Conservation (phyloP, 768 basidiomycete species). For the Lactifluus hygrophoroides region DNA sequence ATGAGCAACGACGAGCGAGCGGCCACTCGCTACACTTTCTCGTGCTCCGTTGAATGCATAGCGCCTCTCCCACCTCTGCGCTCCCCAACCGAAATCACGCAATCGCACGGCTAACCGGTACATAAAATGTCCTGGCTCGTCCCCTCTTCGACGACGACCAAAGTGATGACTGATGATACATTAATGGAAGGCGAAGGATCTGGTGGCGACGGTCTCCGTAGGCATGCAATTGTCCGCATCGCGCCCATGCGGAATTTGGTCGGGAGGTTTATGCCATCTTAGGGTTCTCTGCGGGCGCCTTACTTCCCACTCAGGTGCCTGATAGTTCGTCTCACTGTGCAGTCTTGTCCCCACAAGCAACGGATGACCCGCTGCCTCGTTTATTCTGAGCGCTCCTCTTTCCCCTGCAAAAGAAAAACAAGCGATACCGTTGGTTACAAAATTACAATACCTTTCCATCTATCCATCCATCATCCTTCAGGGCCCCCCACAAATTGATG, state of each 20-base stretch:
- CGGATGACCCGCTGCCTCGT: neutral
- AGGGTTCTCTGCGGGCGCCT: neutral
- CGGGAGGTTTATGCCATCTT: slow-evolving; percentile 23
- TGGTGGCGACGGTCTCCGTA: slow-evolving; percentile 22
- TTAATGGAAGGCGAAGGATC: neutral
- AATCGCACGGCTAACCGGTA: slow-evolving; percentile 33
- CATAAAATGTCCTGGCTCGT: slow-evolving; percentile 84
- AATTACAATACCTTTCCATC: neutral
- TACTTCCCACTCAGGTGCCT: neutral
- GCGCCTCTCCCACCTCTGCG: neutral
- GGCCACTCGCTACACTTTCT: slow-evolving; percentile 14
- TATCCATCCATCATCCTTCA: neutral
- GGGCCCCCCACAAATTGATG: neutral
- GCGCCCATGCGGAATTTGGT: slow-evolving; percentile 48
- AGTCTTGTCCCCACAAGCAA: neutral
- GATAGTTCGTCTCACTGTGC: neutral
- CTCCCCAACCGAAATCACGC: slow-evolving; percentile 27
- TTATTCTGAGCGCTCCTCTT: neutral
- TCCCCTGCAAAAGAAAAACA: neutral
- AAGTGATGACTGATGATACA: slow-evolving; percentile 25
- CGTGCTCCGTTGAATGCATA: slow-evolving; percentile 14
- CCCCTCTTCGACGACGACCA: too few species aligned
- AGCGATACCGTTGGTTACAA: neutral
- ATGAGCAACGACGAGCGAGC: slow-evolving; percentile 21
- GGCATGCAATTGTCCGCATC: slow-evolving; percentile 32